phyloP scores from a whole-genome alignment of 306 rosid genomes.

The Hylodesmum podocarpum region DNA sequence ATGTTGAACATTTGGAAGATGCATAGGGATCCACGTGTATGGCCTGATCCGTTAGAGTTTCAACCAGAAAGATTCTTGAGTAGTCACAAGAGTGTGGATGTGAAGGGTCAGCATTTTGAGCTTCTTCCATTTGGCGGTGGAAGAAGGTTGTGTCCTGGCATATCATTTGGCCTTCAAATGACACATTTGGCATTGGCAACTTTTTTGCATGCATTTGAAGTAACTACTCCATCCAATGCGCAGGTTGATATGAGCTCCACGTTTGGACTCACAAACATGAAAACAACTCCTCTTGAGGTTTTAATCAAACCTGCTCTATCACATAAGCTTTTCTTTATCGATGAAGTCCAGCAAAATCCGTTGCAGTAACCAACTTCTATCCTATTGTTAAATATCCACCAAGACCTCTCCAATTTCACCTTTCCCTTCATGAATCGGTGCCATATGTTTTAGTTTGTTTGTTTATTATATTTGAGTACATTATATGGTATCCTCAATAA shows the following conservation, averaged over 20 bases:
- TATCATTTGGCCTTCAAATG: slow-evolving; percentile 40
- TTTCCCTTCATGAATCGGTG: too few relatives aligned
- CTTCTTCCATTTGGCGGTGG: slow-evolving; percentile 60
- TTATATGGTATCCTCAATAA: too few relatives aligned
- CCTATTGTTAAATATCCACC: too few relatives aligned
- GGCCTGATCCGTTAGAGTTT: slow-evolving; percentile 41
- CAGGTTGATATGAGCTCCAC: slow-evolving; percentile 49
- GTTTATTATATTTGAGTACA: too few relatives aligned
- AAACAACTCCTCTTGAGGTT: slow-evolving; percentile 25
- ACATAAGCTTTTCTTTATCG: not conserved
- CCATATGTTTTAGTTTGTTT: too few relatives aligned
- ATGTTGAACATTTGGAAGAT: slow-evolving; percentile 37
- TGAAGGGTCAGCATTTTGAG: slow-evolving; percentile 48
- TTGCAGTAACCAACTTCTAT: not conserved
- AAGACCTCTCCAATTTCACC: too few relatives aligned
- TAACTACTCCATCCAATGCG: slow-evolving; percentile 20
- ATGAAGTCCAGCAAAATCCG: not conserved
- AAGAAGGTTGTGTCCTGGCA: slow-evolving; percentile 56
- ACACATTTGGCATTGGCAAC: slow-evolving; percentile 34
- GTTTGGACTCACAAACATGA: slow-evolving; percentile 26
- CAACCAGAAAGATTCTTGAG: slow-evolving; percentile 58
- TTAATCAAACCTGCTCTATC: not conserved
- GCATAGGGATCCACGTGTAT: slow-evolving; percentile 25
- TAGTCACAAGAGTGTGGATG: slow-evolving; percentile 40
- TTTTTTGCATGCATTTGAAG: slow-evolving; percentile 49